Evolutionary conservation across 768 basidiomycete species (phyloP), one percentile per base, ranked within the genome.

Genomic region (Psilocybe sp.): DNA sequence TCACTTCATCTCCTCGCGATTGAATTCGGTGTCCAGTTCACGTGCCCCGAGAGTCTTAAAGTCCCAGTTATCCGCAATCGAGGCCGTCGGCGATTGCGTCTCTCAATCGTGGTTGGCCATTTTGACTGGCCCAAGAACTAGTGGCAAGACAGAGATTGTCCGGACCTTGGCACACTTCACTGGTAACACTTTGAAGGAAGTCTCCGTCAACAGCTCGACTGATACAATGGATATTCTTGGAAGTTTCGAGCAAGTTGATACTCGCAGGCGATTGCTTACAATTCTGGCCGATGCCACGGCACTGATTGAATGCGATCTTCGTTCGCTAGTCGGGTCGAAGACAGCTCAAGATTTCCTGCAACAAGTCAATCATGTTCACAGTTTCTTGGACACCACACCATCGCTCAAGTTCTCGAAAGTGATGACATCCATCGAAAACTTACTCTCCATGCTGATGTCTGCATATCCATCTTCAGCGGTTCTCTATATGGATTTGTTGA

Each of bases 221-320:
- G 97, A 99, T 64, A 90, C 94, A 1, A 85, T 86, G 65, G 97
- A 99, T 67, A 85, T 99, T 32, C 71, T 99, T 39, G 97, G 97
- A 32, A 88, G 90, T 64, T 98, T 98, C 61, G 97, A 99, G 68
- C 96, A 98, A 68, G 82, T 87, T 20, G 89, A 93, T 63, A 47
- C 63, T 34, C 68, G 66, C n/a, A 69, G 71, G 33, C 75, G 74
- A 14, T 52, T 72, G 28, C 46, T 68, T 9, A 59, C 61, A 14
- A 49, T 78, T 9, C 60, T 79, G 10, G 69, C 76, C 28, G 67
- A 77, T 14, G 56, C 76, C 5, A 53, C 80, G 16, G 52, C 54
- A 19, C 52, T 78, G 1, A 50, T 76, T 2, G 73, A 80, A 20
- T 50, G 55, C 7, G 61, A 69, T 32, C 60, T 73, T 35, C 76